These are phyloP conservation scores for Polyrhizophydium stewartii DNA, from an alignment of 371 early-diverging fungal species.

Conservation along the genomic window DNA sequence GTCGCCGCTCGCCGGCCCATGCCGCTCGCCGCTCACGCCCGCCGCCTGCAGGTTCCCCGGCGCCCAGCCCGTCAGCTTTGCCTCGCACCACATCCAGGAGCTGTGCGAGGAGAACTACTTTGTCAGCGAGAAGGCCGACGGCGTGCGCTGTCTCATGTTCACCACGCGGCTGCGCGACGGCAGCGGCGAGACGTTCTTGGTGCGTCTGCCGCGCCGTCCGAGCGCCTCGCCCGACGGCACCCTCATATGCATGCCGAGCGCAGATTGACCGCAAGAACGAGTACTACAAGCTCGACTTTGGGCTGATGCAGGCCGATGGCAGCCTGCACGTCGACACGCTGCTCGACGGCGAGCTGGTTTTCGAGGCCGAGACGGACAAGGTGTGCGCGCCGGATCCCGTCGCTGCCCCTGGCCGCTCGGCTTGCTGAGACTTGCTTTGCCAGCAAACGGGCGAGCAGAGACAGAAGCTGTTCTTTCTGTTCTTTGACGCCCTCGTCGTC, in stretches of 20 bases:
- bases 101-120: slow-evolving; percentile 82
- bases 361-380: slow-evolving; percentile 60
- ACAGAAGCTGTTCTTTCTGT: slow-evolving; percentile 45
- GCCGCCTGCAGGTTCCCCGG: slow-evolving; percentile 83
- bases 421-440: too few relatives aligned
- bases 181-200: slow-evolving; percentile 55
- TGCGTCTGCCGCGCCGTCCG: slow-evolving; percentile 14
- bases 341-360: slow-evolving; percentile 88
- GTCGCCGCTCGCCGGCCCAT: too few relatives aligned
- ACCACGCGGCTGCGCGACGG: slow-evolving; percentile 41
- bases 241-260: neutral
- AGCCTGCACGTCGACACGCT: slow-evolving; percentile 68
- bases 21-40: too few relatives aligned
- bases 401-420: too few relatives aligned
- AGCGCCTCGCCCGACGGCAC: neutral
- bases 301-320: neutral
- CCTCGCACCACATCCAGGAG: slow-evolving; percentile 54
- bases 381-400: slow-evolving; percentile 10
- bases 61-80: slow-evolving; percentile 93
- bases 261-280: slow-evolving; percentile 90
- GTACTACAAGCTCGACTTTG: slow-evolving; percentile 67
- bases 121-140: slow-evolving; percentile 98
- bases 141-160: slow-evolving; percentile 82
- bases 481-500: slow-evolving; percentile 76
- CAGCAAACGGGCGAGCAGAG: neutral